Evolutionary conservation across 1,284 basidiomycete genomes (phyloP).

Genomic region (Leccinum pallidistipes): DNA sequence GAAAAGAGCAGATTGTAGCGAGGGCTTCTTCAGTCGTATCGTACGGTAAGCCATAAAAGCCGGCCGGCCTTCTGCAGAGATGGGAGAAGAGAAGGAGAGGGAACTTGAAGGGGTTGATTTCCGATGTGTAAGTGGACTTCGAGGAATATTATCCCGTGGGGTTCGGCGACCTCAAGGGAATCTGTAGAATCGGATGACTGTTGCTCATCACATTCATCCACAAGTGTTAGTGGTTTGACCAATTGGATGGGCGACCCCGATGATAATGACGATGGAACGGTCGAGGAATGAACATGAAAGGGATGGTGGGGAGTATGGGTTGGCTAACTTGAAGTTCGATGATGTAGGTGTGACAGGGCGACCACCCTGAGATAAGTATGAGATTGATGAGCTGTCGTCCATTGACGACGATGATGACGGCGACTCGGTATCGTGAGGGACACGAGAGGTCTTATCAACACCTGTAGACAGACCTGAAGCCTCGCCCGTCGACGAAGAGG

Average conservation of each 20-base stretch:
- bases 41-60: conserved; percentile 34
- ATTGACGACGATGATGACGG: conserved; percentile 27
- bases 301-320: conserved; percentile 39
- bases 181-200: conserved; percentile 21
- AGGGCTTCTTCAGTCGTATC: conserved; percentile 52
- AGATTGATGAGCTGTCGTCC: conserved; percentile 34
- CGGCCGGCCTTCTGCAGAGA: conserved; percentile 25
- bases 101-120: conserved; percentile 38
- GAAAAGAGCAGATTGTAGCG: conserved; percentile 52
- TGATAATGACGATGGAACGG: conserved; percentile 38
- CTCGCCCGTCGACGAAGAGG: conserved; percentile 10
- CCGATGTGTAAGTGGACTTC: conserved; percentile 35
- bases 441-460: conserved; percentile 1
- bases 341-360: conserved; percentile 41
- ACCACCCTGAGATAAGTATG: conserved; percentile 28
- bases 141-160: conserved; percentile 32
- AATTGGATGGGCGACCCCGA: conserved; percentile 40
- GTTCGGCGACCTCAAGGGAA: conserved; percentile 30
- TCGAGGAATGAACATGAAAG: conserved; percentile 46
- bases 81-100: conserved; percentile 36
- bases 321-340: conserved; percentile 37
- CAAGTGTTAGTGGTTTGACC: conserved; percentile 29
- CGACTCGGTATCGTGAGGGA: conserved; percentile 23
- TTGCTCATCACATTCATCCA: conserved; percentile 25
- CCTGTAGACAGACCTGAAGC: conserved; percentile 4